Evolutionary conservation across 305 asterid genomes (phyloP).

Genomic region (Coffea humblotiana): DNA sequence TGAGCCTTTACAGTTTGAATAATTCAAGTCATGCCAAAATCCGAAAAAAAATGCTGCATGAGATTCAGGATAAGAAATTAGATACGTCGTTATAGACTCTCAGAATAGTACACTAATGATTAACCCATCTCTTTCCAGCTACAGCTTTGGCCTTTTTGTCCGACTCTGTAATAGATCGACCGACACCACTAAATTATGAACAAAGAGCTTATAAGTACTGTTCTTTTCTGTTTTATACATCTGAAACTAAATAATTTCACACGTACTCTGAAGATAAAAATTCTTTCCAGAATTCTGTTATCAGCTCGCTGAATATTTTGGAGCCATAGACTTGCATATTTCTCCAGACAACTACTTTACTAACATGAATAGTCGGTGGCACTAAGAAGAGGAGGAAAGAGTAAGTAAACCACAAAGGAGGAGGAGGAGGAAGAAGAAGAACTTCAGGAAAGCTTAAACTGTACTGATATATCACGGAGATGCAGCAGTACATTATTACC

Average conservation of each 20-base stretch:
- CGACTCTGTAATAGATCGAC: neutral
- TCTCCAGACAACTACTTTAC: neutral
- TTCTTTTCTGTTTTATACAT: neutral
- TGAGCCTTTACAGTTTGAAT: neutral
- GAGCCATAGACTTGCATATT: neutral
- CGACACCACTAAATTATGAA: neutral
- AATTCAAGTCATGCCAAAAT: slow-evolving; percentile 4
- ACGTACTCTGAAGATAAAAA: neutral
- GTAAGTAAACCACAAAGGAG: too few species aligned
- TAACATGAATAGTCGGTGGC: neutral
- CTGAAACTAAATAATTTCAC: neutral
- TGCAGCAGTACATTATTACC: neutral
- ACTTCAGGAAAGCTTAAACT: neutral
- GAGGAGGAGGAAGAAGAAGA: neutral
- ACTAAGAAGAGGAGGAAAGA: too few species aligned
- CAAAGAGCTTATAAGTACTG: neutral
- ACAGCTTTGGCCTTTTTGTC: neutral
- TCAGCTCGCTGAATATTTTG: neutral
- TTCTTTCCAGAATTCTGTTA: neutral
- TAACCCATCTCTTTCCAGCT: neutral
- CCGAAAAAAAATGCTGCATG: neutral
- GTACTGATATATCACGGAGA: neutral
- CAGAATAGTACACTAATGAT: too few species aligned
- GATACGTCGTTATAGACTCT: neutral
- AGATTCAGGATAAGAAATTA: neutral